Evolutionary conservation across 2,329 filamentous ascomycete species (phyloP), one percentile per base, ranked within the genome.

Genomic region (Bipolaris bicolor): DNA sequence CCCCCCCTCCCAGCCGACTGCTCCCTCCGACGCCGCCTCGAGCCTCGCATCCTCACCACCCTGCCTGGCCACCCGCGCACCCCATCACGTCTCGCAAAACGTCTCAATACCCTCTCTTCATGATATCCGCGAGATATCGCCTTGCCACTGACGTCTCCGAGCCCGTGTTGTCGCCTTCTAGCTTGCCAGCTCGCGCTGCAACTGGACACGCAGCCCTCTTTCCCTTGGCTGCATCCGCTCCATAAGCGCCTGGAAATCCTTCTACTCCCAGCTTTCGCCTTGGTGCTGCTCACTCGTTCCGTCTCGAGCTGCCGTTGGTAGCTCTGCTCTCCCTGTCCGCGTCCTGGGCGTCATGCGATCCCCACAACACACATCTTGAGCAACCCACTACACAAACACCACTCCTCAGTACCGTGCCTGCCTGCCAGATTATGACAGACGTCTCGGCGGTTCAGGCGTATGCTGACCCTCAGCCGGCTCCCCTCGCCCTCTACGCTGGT

Each of bases 391-490:
- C 64, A 67, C 54, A 33, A 50, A 51, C 63, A 63, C 62, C 52
- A 63, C 62, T 51, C 63, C 57, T 58, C 53, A 55, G 57, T 50
- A 49, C 57, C 58, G 66, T 66, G 59, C 63, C 59, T 65, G 64
- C 61, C 61, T 65, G 70, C 65, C 70, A 72, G 72, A 77, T 69
- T 75, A 78, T 78, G 76, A 78, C 76, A 70, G 76, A 78, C 68
- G 68, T 77, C 68, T 72, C 76, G 65, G 73, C 75, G 63, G 61
- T 76, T 58, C 70, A 73, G 71, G 71, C 73, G 71, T 74, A 77
- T 74, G 76, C 76, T 78, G 76, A 78, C 55, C 61, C 69, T 72
- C 76, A 78, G 76, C 76, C 72, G 62, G 69, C 70, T 71, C 69
- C 75, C 55, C 64, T 71, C 65, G 68, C 73, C 67, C 71, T 67